Base-by-base conservation (phyloP, 1,284 basidiomycete species). In the Ceratobasidium sp. region DNA sequence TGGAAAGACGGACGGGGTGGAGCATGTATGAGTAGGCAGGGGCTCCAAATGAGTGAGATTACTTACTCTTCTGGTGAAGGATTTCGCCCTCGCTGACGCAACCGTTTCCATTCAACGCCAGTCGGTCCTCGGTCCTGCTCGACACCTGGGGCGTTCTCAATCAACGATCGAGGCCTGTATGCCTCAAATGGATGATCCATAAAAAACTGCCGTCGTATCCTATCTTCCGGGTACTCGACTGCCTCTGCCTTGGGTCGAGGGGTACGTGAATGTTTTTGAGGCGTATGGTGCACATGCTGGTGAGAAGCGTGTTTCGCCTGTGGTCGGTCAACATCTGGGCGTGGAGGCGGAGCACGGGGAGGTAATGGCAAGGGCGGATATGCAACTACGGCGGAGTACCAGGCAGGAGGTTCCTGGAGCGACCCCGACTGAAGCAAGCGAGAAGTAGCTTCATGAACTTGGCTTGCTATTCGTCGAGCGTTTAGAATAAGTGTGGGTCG, bases 131-230 rank as follows among this genome's bases (percentile, higher is more conserved):
- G 86, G 17, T 84, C 83, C 46, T 85, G 88, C 57, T 86, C 87
- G 3, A 75, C 62, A 9, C 61, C 61, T 22, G 71, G 71, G 7
- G 71, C 61, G 4, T 81, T 77, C 85, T 99, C 97, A 0, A 94
- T 90, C 67, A 99, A 84, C 13, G 89, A 91, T 17, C 88, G 87
- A 1, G 95, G 91, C 54, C 96, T 88, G 83, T 97, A 93, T 0
- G 95, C 92, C 85, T 99, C 97, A 83, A 98, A 99, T 1, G 97
- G 96, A 82, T 98, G 97, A 85, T 99, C 97, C 71, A 88, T 87
- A 86, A 97, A 99, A 88, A 99, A 99, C 83, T 95, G 95, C 74
- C 90, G 87, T 61, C 97, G 90, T 71, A 99, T 87, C 77, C 89
- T 87, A 84, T 99, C 97, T 82, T 97, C 95, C 40, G 93, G 80